A percentile compares a stretch with the other conserved stretches of the same genome.
Conservation (phyloP, 176 grass and related monocot species). For the Oryza coarctata region DNA sequence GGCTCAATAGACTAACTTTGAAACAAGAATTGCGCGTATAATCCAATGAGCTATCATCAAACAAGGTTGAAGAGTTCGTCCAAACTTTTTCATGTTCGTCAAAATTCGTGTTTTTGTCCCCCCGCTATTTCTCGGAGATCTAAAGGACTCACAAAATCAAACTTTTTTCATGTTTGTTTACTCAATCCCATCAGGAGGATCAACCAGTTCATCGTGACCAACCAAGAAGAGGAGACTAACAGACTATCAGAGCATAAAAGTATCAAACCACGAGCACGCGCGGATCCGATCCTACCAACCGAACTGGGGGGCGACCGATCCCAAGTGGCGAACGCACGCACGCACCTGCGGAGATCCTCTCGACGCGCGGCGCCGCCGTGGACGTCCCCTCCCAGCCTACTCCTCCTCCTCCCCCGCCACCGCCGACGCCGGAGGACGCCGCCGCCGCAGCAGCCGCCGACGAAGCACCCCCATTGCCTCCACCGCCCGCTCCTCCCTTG, state of each 20-base stretch:
- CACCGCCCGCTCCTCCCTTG: constrained; percentile 1
- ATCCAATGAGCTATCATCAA: neutral
- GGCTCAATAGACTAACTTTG: neutral
- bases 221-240: constrained; percentile 12
- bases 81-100: too few relatives aligned
- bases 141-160: neutral
- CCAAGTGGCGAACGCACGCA: neutral
- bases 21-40: constrained; percentile 12
- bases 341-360: constrained; percentile 46
- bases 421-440: constrained; percentile 29
- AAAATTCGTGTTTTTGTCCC: neutral
- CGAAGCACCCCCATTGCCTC: neutral
- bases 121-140: neutral
- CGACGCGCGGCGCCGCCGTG: constrained; percentile 34
- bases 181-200: constrained; percentile 34
- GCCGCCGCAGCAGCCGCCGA: constrained; percentile 19
- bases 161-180: neutral
- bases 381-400: constrained; percentile 33
- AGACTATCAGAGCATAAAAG: neutral
- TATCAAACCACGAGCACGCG: neutral
- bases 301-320: neutral
- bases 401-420: constrained; percentile 22
- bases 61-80: neutral
- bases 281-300: constrained; percentile 48
- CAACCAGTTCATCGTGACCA: neutral